These are phyloP conservation scores for Hevea brasiliensis DNA, from an alignment of 345 rosid species.

Conservation along the genomic window DNA sequence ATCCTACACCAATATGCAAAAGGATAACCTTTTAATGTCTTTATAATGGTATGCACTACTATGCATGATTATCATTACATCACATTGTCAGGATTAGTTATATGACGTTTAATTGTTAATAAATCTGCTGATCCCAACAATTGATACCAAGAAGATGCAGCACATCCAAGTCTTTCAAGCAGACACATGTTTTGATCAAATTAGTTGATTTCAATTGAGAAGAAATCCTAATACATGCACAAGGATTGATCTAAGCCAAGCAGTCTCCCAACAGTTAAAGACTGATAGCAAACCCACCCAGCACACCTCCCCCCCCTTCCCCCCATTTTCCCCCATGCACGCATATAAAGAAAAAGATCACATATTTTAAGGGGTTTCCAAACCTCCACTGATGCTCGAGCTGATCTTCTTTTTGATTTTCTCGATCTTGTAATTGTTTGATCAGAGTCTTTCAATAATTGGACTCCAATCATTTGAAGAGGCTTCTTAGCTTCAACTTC, in stretches of 20 bases:
- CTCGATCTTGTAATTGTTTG: conserved; percentile 48
- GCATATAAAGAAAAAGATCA: background rate
- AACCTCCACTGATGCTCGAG: conserved; percentile 72
- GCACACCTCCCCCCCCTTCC: too few species aligned
- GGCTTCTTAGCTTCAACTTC: conserved; percentile 78
- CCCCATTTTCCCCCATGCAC: too few species aligned
- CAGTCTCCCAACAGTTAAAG: background rate
- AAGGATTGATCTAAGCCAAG: background rate
- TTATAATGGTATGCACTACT: background rate
- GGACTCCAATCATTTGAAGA: conserved; percentile 94
- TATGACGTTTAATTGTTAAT: background rate
- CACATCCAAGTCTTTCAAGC: background rate
- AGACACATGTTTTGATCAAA: background rate
- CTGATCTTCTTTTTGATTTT: conserved; percentile 60
- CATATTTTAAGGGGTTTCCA: background rate
- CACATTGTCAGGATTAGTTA: background rate
- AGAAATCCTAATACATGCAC: background rate
- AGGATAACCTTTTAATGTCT: background rate
- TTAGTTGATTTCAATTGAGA: background rate
- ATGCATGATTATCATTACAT: background rate
- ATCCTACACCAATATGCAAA: conserved; percentile 47
- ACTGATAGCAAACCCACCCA: background rate
- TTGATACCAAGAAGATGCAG: background rate
- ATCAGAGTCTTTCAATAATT: conserved; percentile 80
- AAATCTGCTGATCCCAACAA: background rate